phyloP scores from a whole-genome alignment of 306 rosid species.

The Begonia loranthoides region DNA sequence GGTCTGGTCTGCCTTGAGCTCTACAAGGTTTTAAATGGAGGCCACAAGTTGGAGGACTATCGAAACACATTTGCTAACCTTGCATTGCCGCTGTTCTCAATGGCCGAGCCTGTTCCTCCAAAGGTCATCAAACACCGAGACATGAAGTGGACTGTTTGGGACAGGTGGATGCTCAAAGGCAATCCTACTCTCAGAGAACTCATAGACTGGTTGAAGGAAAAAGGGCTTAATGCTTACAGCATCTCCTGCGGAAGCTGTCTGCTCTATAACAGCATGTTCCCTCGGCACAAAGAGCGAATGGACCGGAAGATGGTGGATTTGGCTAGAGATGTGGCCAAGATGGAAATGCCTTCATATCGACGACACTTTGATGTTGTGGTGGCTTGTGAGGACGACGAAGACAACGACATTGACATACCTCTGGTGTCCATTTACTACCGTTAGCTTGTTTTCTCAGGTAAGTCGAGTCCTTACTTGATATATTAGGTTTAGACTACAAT shows the following conservation, averaged over 20 bases:
- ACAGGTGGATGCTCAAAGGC: slow-evolving; percentile 62
- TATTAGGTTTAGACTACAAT: slow-evolving; percentile 1
- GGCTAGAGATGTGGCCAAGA: slow-evolving; percentile 69
- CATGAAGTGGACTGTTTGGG: slow-evolving; percentile 96
- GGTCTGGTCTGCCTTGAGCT: slow-evolving; percentile 91
- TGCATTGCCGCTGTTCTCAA: slow-evolving; percentile 76
- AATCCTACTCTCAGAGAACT: slow-evolving; percentile 77
- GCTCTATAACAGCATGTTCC: slow-evolving; percentile 67
- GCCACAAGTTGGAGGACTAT: slow-evolving; percentile 73
- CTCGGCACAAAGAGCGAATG: slow-evolving; percentile 63
- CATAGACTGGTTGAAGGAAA: slow-evolving; percentile 53
- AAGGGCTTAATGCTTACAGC: slow-evolving; percentile 71
- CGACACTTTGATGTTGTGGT: slow-evolving; percentile 72
- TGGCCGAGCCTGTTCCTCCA: slow-evolving; percentile 90
- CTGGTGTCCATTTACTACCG: slow-evolving; percentile 76
- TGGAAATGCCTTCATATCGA: slow-evolving; percentile 62
- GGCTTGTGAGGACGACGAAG: slow-evolving; percentile 93
- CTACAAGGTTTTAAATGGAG: slow-evolving; percentile 75
- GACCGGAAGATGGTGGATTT: slow-evolving; percentile 67
- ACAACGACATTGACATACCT: slow-evolving; percentile 83
- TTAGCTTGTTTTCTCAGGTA: slow-evolving; percentile 23
- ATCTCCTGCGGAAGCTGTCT: slow-evolving; percentile 76
- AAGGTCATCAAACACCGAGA: slow-evolving; percentile 67
- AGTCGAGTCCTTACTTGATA: slow-evolving; percentile 13
- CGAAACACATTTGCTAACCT: slow-evolving; percentile 86